These are phyloP conservation scores for Kodamaea fungicola DNA, from an alignment of 1,139 yeast genomes.

Conservation along the genomic window DNA sequence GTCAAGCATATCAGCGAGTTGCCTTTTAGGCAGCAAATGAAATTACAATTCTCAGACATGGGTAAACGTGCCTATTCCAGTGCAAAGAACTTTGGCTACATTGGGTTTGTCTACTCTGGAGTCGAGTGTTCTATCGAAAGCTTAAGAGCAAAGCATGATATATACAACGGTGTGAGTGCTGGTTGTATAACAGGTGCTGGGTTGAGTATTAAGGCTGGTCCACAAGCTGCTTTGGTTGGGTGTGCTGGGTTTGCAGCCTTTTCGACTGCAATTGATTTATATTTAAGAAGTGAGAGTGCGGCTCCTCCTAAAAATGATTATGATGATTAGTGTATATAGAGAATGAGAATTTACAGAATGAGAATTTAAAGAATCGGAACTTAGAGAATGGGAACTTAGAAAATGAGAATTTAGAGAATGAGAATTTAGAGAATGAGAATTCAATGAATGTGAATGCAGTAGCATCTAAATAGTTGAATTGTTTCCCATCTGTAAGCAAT, in stretches of 20 bases:
- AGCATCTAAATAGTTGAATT: too few species aligned
- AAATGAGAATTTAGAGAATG: too few species aligned
- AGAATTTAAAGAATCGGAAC: too few species aligned
- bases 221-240: conserved; percentile 86
- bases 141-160: conserved; percentile 85
- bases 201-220: conserved; percentile 87
- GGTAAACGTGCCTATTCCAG: conserved; percentile 79
- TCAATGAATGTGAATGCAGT: too few species aligned
- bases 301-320: conserved; percentile 88
- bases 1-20: conserved; percentile 64
- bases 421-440: too few species aligned
- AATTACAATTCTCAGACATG: conserved; percentile 88
- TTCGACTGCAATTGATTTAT: conserved; percentile 88
- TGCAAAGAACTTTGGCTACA: conserved; percentile 92
- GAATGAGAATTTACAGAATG: too few species aligned
- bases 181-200: conserved; percentile 96
- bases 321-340: conserved; percentile 50
- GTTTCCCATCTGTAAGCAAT: too few species aligned
- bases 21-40: conserved; percentile 92
- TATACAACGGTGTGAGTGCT: conserved; percentile 87
- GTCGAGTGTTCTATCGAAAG: conserved; percentile 90
- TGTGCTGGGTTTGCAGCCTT: conserved; percentile 98
- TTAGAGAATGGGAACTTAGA: too few species aligned
- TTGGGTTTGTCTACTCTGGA: conserved; percentile 91
- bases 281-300: conserved; percentile 81